Percentiles rank a stretch among this genome's conserved stretches.
Evolutionary conservation across 2,329 filamentous ascomycete species (phyloP).

Genomic region (Alternaria arborescens): DNA sequence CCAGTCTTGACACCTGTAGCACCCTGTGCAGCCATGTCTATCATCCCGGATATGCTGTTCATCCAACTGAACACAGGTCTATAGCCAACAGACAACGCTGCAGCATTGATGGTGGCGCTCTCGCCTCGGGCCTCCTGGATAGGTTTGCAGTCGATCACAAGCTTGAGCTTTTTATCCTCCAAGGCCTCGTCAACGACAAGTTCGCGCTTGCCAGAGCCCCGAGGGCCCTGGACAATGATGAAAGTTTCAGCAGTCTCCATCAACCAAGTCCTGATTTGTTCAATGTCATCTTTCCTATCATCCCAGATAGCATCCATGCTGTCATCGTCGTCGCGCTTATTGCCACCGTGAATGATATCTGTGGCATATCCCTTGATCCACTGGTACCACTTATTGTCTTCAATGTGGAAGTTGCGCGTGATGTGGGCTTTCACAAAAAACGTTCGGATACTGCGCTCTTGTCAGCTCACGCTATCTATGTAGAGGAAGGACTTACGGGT

Average conservation of each 20-base stretch:
- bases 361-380: conserved; percentile 81
- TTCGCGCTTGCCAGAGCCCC: conserved; percentile 90
- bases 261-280: conserved; percentile 84
- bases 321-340: conserved; percentile 68
- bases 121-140: conserved; percentile 92
- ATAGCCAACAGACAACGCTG: conserved; percentile 87
- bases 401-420: conserved; percentile 76
- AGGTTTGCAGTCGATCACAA: conserved; percentile 91
- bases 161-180: conserved; percentile 75
- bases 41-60: conserved; percentile 90
- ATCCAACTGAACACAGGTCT: conserved; percentile 95
- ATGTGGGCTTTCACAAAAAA: conserved; percentile 92
- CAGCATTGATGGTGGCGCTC: conserved; percentile 80
- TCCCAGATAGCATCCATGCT: conserved; percentile 86
- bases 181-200: conserved; percentile 86
- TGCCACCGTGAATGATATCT: conserved; percentile 69
- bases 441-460: conserved; percentile 69
- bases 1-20: conserved; percentile 94
- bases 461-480: conserved; percentile 14
- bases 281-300: conserved; percentile 81
- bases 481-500: conserved; percentile 63
- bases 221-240: conserved; percentile 90
- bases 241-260: conserved; percentile 91
- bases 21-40: conserved; percentile 91
- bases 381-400: conserved; percentile 75